Conservation (phyloP, 305 asterid genomes). For the Rubia peregrina region DNA sequence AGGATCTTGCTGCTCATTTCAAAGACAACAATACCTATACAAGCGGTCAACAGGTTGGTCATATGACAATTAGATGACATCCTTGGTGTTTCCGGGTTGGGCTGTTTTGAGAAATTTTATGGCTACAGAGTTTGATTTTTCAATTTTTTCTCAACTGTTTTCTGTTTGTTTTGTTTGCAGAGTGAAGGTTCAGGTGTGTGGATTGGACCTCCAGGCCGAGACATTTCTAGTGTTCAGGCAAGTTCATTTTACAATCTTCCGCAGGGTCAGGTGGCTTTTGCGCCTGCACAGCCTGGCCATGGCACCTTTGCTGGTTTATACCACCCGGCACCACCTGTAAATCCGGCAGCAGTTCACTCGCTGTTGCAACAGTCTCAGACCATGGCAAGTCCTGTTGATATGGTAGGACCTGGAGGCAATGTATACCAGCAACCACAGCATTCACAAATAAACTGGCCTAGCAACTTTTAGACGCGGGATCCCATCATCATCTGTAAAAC, state of each 20-base stretch:
- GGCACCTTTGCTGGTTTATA: slow-evolving; percentile 68
- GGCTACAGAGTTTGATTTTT: slow-evolving; percentile 12
- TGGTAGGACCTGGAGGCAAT: slow-evolving; percentile 26
- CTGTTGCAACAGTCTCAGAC: slow-evolving; percentile 81
- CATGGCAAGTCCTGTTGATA: slow-evolving; percentile 60
- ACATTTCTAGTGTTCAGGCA: slow-evolving; percentile 60
- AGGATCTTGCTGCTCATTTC: slow-evolving; percentile 57
- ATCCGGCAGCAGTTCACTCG: slow-evolving; percentile 64
- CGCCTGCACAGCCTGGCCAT: slow-evolving; percentile 76
- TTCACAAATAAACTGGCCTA: slow-evolving; percentile 35
- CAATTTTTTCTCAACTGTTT: not conserved
- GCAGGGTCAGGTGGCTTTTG: slow-evolving; percentile 72
- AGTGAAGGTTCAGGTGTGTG: slow-evolving; percentile 74
- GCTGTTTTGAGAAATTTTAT: slow-evolving; percentile 10
- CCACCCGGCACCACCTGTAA: slow-evolving; percentile 78
- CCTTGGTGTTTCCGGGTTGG: not conserved
- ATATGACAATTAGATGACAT: slow-evolving; percentile 4
- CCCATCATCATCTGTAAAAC: slow-evolving; percentile 12
- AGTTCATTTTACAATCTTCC: slow-evolving; percentile 83
- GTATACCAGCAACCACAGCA: slow-evolving; percentile 33
- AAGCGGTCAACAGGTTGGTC: slow-evolving; percentile 73
- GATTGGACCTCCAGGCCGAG: slow-evolving; percentile 62
- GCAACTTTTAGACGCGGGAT: slow-evolving; percentile 22
- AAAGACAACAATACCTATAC: slow-evolving; percentile 63
- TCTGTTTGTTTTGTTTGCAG: slow-evolving; percentile 34